Base-by-base conservation (phyloP, 78 protist genomes). In the Diacronema lutheri region DNA sequence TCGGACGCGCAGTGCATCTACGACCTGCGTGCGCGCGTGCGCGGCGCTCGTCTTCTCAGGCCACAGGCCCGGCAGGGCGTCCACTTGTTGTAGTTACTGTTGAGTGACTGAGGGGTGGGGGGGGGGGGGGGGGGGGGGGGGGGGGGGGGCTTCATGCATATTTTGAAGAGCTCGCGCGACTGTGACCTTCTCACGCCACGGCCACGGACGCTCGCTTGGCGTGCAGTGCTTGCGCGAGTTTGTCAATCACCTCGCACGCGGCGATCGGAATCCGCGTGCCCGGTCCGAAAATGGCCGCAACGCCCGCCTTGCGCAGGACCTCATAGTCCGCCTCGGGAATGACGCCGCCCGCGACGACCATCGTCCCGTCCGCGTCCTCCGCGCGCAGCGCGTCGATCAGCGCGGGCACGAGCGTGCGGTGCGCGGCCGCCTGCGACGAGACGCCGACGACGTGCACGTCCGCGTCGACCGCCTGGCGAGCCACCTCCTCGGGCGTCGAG, bases 371-470 rank as follows among this genome's bases (percentile, higher is more conserved):
- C 10, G 91, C 90, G 50, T 93, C 93, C 44, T 11, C 35, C 46
- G 1, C 31, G 72, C 29, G 0, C 46, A 95, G 89, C 74, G 86
- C 93, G 14, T 56, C 81, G 26, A 95, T 85, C 35, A 98, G 94
- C 60, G 71, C 92, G 11, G 99, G 99, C 26, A 98, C 93, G 6
- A 98, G 89, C 25, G 99, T 93, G 60, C 88, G 89, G 92, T 98
- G 99, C 14, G 98, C 99, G 1, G 99, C 99, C 0, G 99, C 99
- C 71, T 81, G 96, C 14, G 96, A 87, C 25, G 90, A 71, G n/a
- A 95, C 94, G 41, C 99, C 99, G 40, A 98, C 94, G 9, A 88
- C 90, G 83, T 98, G 99, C 19, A 98, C 99, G 69, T 98, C 99
- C 19, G 95, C 91, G 37, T 97, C 98, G 35, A 98, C 57, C 0